Conservation (phyloP, 768 basidiomycete species). For the Lactarius deliciosus region DNA sequence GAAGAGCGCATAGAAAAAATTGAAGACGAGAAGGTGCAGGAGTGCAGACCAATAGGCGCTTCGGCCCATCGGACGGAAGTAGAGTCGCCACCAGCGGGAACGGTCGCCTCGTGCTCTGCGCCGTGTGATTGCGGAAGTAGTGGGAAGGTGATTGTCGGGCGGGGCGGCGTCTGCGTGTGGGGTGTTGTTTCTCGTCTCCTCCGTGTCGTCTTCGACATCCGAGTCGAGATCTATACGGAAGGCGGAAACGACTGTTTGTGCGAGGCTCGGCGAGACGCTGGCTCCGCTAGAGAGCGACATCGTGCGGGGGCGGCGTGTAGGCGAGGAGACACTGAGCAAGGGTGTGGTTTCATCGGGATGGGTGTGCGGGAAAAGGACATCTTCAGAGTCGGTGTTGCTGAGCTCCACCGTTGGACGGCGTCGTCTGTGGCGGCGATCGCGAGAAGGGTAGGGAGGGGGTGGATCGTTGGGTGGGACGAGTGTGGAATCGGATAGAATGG, state of each 20-base stretch:
- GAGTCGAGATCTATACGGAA: slow-evolving; percentile 53
- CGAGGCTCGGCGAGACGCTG: slow-evolving; percentile 62
- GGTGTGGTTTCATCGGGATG: slow-evolving; percentile 49
- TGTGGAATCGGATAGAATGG: not conserved
- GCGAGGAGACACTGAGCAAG: slow-evolving; percentile 37
- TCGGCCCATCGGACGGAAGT: slow-evolving; percentile 61
- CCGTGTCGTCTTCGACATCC: slow-evolving; percentile 36
- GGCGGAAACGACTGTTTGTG: slow-evolving; percentile 69
- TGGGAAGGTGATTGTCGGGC: slow-evolving; percentile 13
- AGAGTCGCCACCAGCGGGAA: slow-evolving; percentile 53
- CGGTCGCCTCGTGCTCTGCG: slow-evolving; percentile 20
- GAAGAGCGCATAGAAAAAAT: slow-evolving; percentile 75
- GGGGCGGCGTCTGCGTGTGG: slow-evolving; percentile 7
- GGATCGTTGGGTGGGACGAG: slow-evolving; percentile 46
- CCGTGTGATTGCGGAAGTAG: slow-evolving; percentile 22
- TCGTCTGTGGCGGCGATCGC: slow-evolving; percentile 44
- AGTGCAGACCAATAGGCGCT: slow-evolving; percentile 62
- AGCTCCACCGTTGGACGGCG: slow-evolving; percentile 35
- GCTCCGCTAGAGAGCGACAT: slow-evolving; percentile 48
- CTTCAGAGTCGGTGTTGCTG: slow-evolving; percentile 35
- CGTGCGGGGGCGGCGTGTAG: slow-evolving; percentile 47
- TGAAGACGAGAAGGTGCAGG: slow-evolving; percentile 68
- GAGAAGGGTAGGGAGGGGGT: slow-evolving; percentile 69
- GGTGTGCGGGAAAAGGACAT: slow-evolving; percentile 30
- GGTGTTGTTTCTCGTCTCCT: slow-evolving; percentile 25